Conservation (phyloP, 2,329 filamentous ascomycete genomes). For the Exophiala xenobiotica region DNA sequence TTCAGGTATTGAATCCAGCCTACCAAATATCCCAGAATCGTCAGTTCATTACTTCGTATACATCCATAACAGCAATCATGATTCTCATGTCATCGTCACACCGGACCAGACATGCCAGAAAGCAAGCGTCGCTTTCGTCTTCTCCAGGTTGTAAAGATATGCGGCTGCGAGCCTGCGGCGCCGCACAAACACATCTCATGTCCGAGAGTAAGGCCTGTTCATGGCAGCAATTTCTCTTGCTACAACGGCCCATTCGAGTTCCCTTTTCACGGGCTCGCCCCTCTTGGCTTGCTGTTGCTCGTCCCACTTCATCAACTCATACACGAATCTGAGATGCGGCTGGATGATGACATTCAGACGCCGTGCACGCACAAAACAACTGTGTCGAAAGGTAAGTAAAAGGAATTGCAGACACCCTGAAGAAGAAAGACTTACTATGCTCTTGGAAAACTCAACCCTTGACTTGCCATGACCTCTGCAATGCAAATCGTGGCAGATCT, state of each 20-base stretch:
- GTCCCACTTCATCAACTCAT: conserved; percentile 96
- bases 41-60: conserved; percentile 3
- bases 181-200: conserved; percentile 30
- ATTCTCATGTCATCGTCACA: conserved; percentile 5
- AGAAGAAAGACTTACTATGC: conserved; percentile 64
- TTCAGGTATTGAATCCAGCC: no score
- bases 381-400: conserved; percentile 33
- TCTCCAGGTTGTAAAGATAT: no score
- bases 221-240: conserved; percentile 88
- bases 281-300: conserved; percentile 58
- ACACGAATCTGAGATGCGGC: conserved; percentile 89
- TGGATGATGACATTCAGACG: conserved; percentile 97
- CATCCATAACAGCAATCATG: conserved; percentile 1
- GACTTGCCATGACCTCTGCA: conserved; percentile 89
- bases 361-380: conserved; percentile 88
- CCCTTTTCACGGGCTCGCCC: conserved; percentile 58
- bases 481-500: conserved; percentile 97
- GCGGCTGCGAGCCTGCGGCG: neutral
- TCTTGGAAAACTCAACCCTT: conserved; percentile 78
- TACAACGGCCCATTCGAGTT: conserved; percentile 89
- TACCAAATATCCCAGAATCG: neutral
- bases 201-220: conserved; percentile 89
- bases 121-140: no score
- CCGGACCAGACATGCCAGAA: neutral
- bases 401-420: neutral